Evolutionary conservation across 2,329 filamentous ascomycete genomes (phyloP), one percentile per base, ranked within the genome.

Genomic region (Aspergillus sp.): DNA sequence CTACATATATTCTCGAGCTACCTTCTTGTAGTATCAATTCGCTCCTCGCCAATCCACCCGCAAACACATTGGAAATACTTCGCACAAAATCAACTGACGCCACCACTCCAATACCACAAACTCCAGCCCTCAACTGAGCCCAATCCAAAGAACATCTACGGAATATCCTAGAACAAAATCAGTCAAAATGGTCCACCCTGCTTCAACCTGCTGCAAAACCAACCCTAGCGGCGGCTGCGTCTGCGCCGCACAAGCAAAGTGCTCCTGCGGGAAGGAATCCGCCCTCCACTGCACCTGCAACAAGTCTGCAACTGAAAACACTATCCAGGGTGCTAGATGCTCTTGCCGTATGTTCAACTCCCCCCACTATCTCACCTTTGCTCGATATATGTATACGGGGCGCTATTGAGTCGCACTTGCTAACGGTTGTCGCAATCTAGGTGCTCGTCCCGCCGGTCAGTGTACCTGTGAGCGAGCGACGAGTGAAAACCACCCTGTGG

Each of bases 221-320:
- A 78, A 81, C 66, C 78, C 66, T 21, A 68, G 79, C 63, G 79
- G 77, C 66, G 75, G 78, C 68, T 87, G 85, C 67, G 81, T 82
- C 65, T 85, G 83, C 67, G 82, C 82, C 40, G 76, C 80, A 54
- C 82, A 86, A 66, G 83, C 84, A 61, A 85, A 77, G 60, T 96
- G 92, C 85, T 96, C 91, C 15, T 98, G 93, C 75, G 93, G 93
- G 71, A 87, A 96, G 81, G 84, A 95, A 73, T 85, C 87, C 4
- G 93, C 93, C 50, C 86, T 96, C 49, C 83, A 93, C 74, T 98
- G 93, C 85, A 89, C 82, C 62, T 97, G 93, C 80, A 86, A 86
- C 68, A 93, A 91, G 76, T 84, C 92, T 4, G 63, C 82, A 4
- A 77, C 81, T 15, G 93, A 97, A 82, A 97, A 97, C 82, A 78